A percentile compares a stretch with the other conserved stretches of the same genome.
These are phyloP conservation scores for Centrapalus pauciflorus DNA, from an alignment of 129 eudicot genomes.

Conservation along the genomic window DNA sequence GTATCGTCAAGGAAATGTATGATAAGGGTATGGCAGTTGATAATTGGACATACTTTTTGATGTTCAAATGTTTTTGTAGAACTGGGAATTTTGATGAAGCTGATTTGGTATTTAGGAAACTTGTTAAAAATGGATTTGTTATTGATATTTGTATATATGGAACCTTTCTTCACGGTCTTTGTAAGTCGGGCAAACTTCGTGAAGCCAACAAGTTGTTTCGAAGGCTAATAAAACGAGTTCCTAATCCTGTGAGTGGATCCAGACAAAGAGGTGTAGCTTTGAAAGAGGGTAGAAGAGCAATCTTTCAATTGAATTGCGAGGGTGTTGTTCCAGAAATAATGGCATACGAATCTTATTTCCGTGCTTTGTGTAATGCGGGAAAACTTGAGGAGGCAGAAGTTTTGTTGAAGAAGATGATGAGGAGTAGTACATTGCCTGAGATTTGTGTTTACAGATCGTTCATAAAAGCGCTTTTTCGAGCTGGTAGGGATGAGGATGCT, in stretches of 20 bases:
- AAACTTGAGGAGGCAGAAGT: conserved; percentile 40
- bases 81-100: conserved; percentile 34
- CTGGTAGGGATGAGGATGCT: conserved; percentile 43
- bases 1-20: conserved; percentile 26
- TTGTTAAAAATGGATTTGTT: conserved; percentile 25
- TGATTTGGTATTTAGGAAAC: conserved; percentile 37
- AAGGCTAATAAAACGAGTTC: conserved; percentile 26
- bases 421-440: conserved; percentile 25
- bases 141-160: conserved; percentile 48
- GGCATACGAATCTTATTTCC: conserved; percentile 42
- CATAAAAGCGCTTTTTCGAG: conserved; percentile 37
- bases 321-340: conserved; percentile 38
- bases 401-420: conserved; percentile 45
- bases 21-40: conserved; percentile 28
- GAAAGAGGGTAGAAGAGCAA: conserved; percentile 39
- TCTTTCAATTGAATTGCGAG: conserved; percentile 41
- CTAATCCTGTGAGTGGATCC: neutral
- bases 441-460: conserved; percentile 49
- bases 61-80: conserved; percentile 42
- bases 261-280: conserved; percentile 7
- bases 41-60: conserved; percentile 33
- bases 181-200: conserved; percentile 32
- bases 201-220: conserved; percentile 42
- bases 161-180: conserved; percentile 32
- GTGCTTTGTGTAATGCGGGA: conserved; percentile 32